Evolutionary conservation across 2,329 filamentous ascomycete species (phyloP).

Genomic region (Fusarium concolor): DNA sequence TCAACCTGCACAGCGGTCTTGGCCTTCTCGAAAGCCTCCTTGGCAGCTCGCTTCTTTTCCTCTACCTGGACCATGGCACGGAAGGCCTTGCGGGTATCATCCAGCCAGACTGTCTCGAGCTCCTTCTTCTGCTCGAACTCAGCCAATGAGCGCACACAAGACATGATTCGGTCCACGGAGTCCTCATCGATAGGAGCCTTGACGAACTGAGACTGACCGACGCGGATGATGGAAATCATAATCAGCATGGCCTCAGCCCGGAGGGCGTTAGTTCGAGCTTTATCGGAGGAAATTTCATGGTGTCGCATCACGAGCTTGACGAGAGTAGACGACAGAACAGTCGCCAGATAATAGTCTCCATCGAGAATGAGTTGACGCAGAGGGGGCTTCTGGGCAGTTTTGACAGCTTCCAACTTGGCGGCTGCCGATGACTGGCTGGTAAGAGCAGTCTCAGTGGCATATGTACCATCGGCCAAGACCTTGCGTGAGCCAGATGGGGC

Average conservation of each 20-base stretch:
- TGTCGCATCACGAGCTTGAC: slow-evolving; percentile 99
- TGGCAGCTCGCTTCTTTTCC: slow-evolving; percentile 96
- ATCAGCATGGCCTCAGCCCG: slow-evolving; percentile 98
- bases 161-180: slow-evolving; percentile 98
- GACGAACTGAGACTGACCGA: slow-evolving; percentile 98
- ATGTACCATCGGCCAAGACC: slow-evolving; percentile 95
- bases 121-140: slow-evolving; percentile 92
- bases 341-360: slow-evolving; percentile 95
- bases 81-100: slow-evolving; percentile 96
- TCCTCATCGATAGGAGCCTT: slow-evolving; percentile 98
- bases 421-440: slow-evolving; percentile 92
- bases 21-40: slow-evolving; percentile 91
- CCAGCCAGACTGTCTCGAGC: slow-evolving; percentile 89
- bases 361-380: slow-evolving; percentile 95
- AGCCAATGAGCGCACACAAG: slow-evolving; percentile 89
- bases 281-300: slow-evolving; percentile 88
- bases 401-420: slow-evolving; percentile 94
- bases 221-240: slow-evolving; percentile 98
- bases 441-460: slow-evolving; percentile 94
- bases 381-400: slow-evolving; percentile 95
- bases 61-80: slow-evolving; percentile 96
- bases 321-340: slow-evolving; percentile 93
- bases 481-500: slow-evolving; percentile 87
- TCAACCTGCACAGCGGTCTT: slow-evolving; percentile 96
- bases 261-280: slow-evolving; percentile 89